Evolutionary conservation across 2,329 filamentous ascomycete genomes (phyloP), one percentile per base, ranked within the genome.

Genomic region (Calonectria leucothoes): DNA sequence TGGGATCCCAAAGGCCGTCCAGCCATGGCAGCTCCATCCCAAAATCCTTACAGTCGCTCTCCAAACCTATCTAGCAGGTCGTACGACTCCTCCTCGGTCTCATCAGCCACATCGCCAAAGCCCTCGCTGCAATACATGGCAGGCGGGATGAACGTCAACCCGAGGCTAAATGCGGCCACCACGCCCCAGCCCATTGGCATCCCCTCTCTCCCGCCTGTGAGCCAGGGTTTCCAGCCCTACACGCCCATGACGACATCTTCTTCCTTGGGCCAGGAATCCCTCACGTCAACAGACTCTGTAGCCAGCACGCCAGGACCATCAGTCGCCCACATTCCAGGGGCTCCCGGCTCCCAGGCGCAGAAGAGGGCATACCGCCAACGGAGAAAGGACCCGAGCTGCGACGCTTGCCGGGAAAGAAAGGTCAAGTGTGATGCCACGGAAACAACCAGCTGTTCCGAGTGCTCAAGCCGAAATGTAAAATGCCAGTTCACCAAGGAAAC

Each of bases 401-500:
- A 99, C 87, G 97, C 97, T 65, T 99, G 97, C 83, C 91, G 97
- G 73, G 97, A 99, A 81, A 87, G 92, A 76, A 94, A 94, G 85
- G 92, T 94, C 82, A 94, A 94, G 89, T 99, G 97, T 84, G 97
- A 99, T 87, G 97, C 97, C 37, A 98, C 97, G 20, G 97, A 98
- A 83, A 98, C 95, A 23, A 93, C 94, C 14, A 98, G 96, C 85
- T 99, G 97, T 84, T 98, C 97, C 2, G 97, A 99, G 85, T 99
- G 97, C 86, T 97, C 95, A 6, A 98, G 96, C 83, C 93, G 97
- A 77, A 97, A 96, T 82, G 96, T 98, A 77, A 98, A 97, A 84
- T 99, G 97, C 82, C 96, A 98, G 82, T 99, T 99, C 83, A 99
- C 97, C 64, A 99, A 99, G 86, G 97, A 99, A 85, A 99, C 97